phyloP scores from a whole-genome alignment of 768 basidiomycete genomes.

The Lentinula aciculospora region DNA sequence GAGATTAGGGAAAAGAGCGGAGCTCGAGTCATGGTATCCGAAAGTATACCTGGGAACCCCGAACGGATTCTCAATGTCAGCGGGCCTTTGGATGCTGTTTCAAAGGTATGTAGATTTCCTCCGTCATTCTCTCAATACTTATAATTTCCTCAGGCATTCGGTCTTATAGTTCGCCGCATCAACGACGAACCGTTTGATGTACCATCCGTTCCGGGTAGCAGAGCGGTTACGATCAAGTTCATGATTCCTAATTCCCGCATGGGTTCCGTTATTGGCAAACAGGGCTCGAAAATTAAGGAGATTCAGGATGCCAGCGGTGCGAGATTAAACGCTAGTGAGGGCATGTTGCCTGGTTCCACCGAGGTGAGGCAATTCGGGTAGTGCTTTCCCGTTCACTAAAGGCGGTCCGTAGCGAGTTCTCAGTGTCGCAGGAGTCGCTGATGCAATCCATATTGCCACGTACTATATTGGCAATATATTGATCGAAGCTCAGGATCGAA shows the following conservation, averaged over 20 bases:
- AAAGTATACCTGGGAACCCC: slow-evolving; percentile 98
- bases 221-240: slow-evolving; percentile 98
- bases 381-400: slow-evolving; percentile 9
- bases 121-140: not conserved
- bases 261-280: slow-evolving; percentile 98
- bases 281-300: slow-evolving; percentile 97
- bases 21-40: slow-evolving; percentile 94
- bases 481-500: slow-evolving; percentile 84
- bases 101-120: slow-evolving; percentile 60
- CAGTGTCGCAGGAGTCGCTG: slow-evolving; percentile 96
- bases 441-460: slow-evolving; percentile 98
- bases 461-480: slow-evolving; percentile 99
- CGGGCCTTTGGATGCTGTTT: slow-evolving; percentile 96
- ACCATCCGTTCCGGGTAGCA: slow-evolving; percentile 94
- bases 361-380: slow-evolving; percentile 55
- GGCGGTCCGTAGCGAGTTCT: slow-evolving; percentile 71
- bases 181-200: slow-evolving; percentile 99
- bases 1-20: slow-evolving; percentile 98
- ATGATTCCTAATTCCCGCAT: slow-evolving; percentile 99
- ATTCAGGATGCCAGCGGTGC: slow-evolving; percentile 99
- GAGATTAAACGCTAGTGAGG: slow-evolving; percentile 92
- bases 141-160: slow-evolving; percentile 75
- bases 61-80: slow-evolving; percentile 97
- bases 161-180: slow-evolving; percentile 95
- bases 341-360: slow-evolving; percentile 98